A percentile compares a stretch with the other conserved stretches of the same genome.
phyloP scores from a whole-genome alignment of 306 rosid species.

The Cucumis sativus region Cucumber_9930_V3 NC_026659.2:14889501-14890000 shows the following conservation, averaged over 20 bases:
- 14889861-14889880: background rate
- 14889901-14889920: background rate
- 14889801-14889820: background rate
- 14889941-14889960: background rate
- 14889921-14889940: background rate
- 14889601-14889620: constrained; percentile 71
- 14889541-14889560: constrained; percentile 91
- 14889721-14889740: background rate
- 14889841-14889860: background rate
- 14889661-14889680: background rate
- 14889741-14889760: background rate
- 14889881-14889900: background rate
- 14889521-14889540: constrained; percentile 12
- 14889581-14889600: constrained; percentile 91
- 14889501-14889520: background rate
- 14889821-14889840: background rate
- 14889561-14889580: constrained; percentile 97
- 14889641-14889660: constrained; percentile 89
- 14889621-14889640: constrained; percentile 97
- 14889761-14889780: background rate
- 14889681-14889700: background rate
- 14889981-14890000: no score
- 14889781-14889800: background rate
- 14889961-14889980: no score
- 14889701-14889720: background rate